Conservation (phyloP, 331 rosid genomes). For the Erythrophleum ivorense region DNA sequence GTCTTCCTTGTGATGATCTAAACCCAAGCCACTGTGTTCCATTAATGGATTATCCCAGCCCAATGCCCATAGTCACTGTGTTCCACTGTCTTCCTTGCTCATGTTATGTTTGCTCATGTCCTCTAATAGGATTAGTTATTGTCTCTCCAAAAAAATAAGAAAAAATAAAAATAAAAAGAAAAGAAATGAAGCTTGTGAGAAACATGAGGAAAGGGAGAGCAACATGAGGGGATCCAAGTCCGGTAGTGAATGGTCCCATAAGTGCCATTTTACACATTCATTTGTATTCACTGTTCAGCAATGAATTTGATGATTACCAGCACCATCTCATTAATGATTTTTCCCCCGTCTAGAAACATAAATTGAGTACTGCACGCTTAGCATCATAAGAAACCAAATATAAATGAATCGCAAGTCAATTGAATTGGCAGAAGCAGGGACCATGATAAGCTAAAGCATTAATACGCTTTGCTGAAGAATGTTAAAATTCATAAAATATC, state of each 20-base stretch:
- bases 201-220: too few relatives aligned
- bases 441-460: neutral
- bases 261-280: neutral
- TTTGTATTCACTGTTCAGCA: neutral
- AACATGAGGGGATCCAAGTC: too few relatives aligned
- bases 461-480: neutral
- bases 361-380: neutral
- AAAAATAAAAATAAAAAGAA: too few relatives aligned
- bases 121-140: too few relatives aligned
- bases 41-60: conserved; percentile 4
- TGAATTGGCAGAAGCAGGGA: neutral
- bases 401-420: neutral
- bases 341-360: neutral
- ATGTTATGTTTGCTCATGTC: too few relatives aligned
- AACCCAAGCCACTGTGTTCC: conserved; percentile 12
- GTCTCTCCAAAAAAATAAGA: too few relatives aligned
- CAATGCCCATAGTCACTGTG: neutral
- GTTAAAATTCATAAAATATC: neutral
- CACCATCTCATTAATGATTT: neutral
- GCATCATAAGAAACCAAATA: neutral
- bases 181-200: too few relatives aligned
- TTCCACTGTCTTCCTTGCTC: too few relatives aligned
- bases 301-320: conserved; percentile 13
- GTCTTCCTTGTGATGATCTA: neutral
- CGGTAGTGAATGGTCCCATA: conserved; percentile 25